phyloP scores from a whole-genome alignment of 768 basidiomycete species.

The Russula griseocarnosa region DNA sequence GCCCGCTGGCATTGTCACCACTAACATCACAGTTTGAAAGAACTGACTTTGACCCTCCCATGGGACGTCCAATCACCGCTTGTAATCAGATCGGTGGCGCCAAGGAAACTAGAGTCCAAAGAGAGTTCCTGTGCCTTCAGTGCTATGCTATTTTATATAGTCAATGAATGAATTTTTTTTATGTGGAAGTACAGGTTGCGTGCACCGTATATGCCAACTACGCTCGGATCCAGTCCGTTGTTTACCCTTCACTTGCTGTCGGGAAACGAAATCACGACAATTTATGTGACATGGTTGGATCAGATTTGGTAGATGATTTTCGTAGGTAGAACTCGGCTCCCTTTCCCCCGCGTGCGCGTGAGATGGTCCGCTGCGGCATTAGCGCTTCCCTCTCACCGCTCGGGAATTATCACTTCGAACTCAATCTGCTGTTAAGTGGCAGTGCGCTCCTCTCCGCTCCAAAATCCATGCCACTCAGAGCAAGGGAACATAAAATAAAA shows the following conservation, averaged over 20 bases:
- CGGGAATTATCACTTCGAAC: neutral
- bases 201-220: slow-evolving; percentile 1
- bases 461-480: no score
- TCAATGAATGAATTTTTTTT: slow-evolving; percentile 3
- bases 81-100: slow-evolving; percentile 27
- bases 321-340: slow-evolving; percentile 5
- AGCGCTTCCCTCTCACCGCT: neutral
- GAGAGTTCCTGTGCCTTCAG: slow-evolving; percentile 24
- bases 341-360: slow-evolving; percentile 19
- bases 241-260: slow-evolving; percentile 9
- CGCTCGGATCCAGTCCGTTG: slow-evolving; percentile 4
- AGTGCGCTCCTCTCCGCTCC: no score
- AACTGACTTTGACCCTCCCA: slow-evolving; percentile 13
- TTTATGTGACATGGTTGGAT: slow-evolving; percentile 20
- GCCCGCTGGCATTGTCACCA: slow-evolving; percentile 20
- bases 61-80: slow-evolving; percentile 25
- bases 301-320: slow-evolving; percentile 12
- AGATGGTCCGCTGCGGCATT: neutral
- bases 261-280: slow-evolving; percentile 7
- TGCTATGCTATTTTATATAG: slow-evolving; percentile 21
- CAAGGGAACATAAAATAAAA: no score
- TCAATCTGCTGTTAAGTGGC: neutral
- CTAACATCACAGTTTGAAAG: slow-evolving; percentile 22
- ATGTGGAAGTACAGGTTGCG: slow-evolving; percentile 3
- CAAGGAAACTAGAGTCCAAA: slow-evolving; percentile 23